Evolutionary conservation across 2,329 filamentous ascomycete genomes (phyloP).

Genomic region (Calonectria henricotiae): DNA sequence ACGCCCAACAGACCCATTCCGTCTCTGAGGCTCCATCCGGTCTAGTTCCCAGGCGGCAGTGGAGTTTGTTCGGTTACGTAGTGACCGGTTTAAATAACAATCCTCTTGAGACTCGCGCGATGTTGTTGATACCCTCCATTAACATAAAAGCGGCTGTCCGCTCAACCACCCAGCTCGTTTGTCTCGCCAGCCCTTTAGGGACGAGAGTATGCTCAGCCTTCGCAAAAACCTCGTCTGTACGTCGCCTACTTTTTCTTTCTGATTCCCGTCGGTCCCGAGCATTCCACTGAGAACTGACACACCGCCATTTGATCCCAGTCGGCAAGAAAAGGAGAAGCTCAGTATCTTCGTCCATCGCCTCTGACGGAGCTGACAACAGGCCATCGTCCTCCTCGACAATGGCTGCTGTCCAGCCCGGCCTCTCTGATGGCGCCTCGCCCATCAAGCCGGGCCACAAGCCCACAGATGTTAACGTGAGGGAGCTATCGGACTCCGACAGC

Average conservation of each 20-base stretch:
- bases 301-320: slow-evolving; percentile 18
- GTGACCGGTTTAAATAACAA: slow-evolving; percentile 14
- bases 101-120: slow-evolving; percentile 7
- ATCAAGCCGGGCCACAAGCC: slow-evolving; percentile 7
- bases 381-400: slow-evolving; percentile 17
- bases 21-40: slow-evolving; percentile 12
- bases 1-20: slow-evolving; percentile 11
- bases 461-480: slow-evolving; percentile 8
- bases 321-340: slow-evolving; percentile 33
- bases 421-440: slow-evolving; percentile 1
- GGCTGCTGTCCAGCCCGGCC: slow-evolving; percentile 24
- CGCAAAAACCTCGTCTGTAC: slow-evolving; percentile 31
- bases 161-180: background rate
- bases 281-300: slow-evolving; percentile 7
- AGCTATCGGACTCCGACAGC: slow-evolving; percentile 27
- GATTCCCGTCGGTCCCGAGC: background rate
- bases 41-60: slow-evolving; percentile 15
- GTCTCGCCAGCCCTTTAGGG: slow-evolving; percentile 14
- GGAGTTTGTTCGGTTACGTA: slow-evolving; percentile 10
- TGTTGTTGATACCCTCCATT: background rate
- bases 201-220: slow-evolving; percentile 33
- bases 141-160: slow-evolving; percentile 19
- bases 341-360: slow-evolving; percentile 22
- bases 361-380: slow-evolving; percentile 19
- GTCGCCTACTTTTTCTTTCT: background rate